Evolutionary conservation across 768 basidiomycete genomes (phyloP).

Genomic region (Mycena polygramma): DNA sequence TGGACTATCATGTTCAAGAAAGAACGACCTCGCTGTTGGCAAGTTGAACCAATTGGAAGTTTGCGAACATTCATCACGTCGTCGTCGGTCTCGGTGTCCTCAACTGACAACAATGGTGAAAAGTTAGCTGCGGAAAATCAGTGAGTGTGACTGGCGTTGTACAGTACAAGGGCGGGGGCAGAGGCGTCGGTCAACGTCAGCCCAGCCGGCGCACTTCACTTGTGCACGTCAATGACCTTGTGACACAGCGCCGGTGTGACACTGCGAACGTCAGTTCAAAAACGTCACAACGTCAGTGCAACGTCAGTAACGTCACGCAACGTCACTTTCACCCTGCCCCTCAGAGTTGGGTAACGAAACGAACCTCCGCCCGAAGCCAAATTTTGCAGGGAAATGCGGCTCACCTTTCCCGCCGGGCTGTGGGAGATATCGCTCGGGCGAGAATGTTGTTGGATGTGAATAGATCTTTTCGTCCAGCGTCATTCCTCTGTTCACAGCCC

Average conservation of each 20-base stretch:
- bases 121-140: too few relatives aligned
- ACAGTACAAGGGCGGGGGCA: background rate
- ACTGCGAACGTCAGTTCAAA: background rate
- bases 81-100: too few relatives aligned
- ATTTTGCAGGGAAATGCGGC: background rate
- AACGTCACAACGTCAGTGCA: constrained; percentile 1
- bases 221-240: background rate
- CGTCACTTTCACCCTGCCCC: constrained; percentile 18
- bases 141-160: too few relatives aligned
- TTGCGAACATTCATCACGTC: too few relatives aligned
- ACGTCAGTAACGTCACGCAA: background rate
- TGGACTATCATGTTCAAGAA: too few relatives aligned
- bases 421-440: background rate
- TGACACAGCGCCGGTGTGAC: constrained; percentile 8
- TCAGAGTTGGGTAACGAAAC: background rate
- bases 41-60: too few relatives aligned
- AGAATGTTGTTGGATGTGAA: background rate
- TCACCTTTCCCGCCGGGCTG: background rate
- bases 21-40: too few relatives aligned
- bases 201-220: background rate
- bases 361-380: background rate
- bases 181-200: background rate
- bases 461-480: background rate
- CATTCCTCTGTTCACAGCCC: background rate
- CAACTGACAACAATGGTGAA: too few relatives aligned